phyloP scores from a whole-genome alignment of 2,329 filamentous ascomycete species.

The Colletotrichum musae region DNA sequence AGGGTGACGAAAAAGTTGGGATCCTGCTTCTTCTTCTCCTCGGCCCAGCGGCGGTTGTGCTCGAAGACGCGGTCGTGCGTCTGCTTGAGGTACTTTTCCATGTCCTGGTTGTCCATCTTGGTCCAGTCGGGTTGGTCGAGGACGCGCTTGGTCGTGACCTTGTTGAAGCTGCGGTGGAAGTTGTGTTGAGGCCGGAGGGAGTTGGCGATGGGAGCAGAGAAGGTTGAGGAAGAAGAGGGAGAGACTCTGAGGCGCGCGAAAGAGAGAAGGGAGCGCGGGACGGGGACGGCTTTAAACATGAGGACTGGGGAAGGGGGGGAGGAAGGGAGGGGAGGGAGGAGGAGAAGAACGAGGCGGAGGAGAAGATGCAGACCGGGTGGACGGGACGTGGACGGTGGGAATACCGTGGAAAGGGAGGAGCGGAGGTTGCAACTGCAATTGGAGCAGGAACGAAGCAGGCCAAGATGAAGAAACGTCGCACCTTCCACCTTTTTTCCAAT shows the following conservation, averaged over 20 bases:
- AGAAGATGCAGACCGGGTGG: not conserved
- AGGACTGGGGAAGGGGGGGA: not conserved
- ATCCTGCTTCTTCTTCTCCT: constrained; percentile 69
- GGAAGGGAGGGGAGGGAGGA: constrained; percentile 5
- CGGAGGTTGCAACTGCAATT: constrained; percentile 4
- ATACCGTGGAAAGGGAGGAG: constrained; percentile 10
- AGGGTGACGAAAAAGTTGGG: constrained; percentile 77
- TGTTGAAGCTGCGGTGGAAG: constrained; percentile 20
- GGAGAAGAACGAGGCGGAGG: not conserved
- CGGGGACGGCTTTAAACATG: constrained; percentile 35
- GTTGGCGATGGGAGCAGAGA: not conserved
- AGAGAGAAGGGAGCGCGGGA: constrained; percentile 29
- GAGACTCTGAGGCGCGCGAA: constrained; percentile 18
- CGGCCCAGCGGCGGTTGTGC: constrained; percentile 77
- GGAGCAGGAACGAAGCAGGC: constrained; percentile 23
- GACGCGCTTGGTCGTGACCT: constrained; percentile 15
- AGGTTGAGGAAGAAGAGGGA: constrained; percentile 9
- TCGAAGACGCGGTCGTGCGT: constrained; percentile 78
- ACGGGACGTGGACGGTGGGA: constrained; percentile 22
- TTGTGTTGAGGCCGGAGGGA: constrained; percentile 3
- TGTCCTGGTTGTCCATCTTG: constrained; percentile 42
- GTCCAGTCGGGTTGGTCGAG: constrained; percentile 22
- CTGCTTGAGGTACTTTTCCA: constrained; percentile 68
- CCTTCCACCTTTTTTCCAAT: constrained; percentile 2
- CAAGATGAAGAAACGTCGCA: constrained; percentile 38